Base-by-base conservation (phyloP, 2,329 filamentous ascomycete genomes). In the Penicillium sp. region DNA sequence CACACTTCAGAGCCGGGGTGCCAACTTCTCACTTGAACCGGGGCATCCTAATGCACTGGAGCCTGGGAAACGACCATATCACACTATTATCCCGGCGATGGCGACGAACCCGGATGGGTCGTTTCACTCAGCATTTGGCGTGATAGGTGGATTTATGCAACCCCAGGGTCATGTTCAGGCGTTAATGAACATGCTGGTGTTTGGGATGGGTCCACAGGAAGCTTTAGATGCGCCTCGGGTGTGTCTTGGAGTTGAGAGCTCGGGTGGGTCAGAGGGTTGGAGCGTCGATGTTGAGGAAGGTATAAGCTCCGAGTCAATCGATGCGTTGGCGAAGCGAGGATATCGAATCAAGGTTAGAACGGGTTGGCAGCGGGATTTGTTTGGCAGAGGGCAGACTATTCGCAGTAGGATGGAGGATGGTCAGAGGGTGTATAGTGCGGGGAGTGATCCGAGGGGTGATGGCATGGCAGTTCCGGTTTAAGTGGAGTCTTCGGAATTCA, bases 141-240 rank as follows among this genome's bases (percentile, higher is more conserved):
- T 97, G 57, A 97, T 97, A 93, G 93, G 93, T 49, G 93, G 91
- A 1, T 97, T 94, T 76, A 97, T 97, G 89, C 93, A 97, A 76
- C 93, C 93, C 0, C 93, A 97, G 74, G 93, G 92, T 18, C 93
- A 97, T 55, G 87, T 97, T 0, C 93, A 97, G 74, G 91, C 96
- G 1, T 77, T 97, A 6, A 79, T 97, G 1, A 95, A 95, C 62
- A 92, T 95, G 82, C 74, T 95, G 0, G 84, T 90, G 0, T 95
- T 92, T 64, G 85, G 86, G 2, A 79, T 90, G 50, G 88, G 86
- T 58, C 91, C 92, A 0, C 93, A 97, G 74, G 85, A 90, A 56
- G 91, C 92, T 2, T 81, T 97, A 0, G 93, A 97, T 69, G 88
- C 92, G 3, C 92, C 93, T n/a, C 81, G 93, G n/a, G 82, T 97